Base-by-base conservation (phyloP, 176 grass and related monocot genomes). In the Juncus effusus region DNA sequence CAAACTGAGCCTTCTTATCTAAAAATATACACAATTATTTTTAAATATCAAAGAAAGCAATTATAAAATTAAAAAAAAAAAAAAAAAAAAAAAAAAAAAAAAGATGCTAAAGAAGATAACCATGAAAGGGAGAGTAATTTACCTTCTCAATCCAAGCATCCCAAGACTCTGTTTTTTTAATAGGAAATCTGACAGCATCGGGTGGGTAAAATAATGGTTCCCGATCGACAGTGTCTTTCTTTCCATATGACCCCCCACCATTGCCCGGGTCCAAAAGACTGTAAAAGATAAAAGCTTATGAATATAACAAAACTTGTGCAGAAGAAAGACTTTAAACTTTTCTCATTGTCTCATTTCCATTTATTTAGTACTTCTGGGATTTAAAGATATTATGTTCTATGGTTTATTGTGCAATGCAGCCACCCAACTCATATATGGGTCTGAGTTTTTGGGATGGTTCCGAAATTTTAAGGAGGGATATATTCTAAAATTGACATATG, bases 141-240 rank as follows among this genome's bases (percentile, higher is more conserved):
- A 90, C 92, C 84, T 96, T 96, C 70, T 96, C 92, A 47, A 49
- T 82, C 92, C 87, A 96, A 81, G 77, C 79, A 63, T 91, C 79
- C 92, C 87, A 96, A 81, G 77, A 77, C 62, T 88, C 74, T 74
- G 92, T 86, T 56, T 40, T 37, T 83, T 69, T 61, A 49, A 79
- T 47, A 28, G 92, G 92, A 77, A 96, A 96, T 15, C 64, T 91
- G 58, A 91, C 87, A 83, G 92, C 92, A 74, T 80, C 79, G 67
- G 79, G n/a, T 16, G 87, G 87, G 80, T 90, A 85, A 72, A 96
- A 96, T 57, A 96, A 60, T 58, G 87, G 82, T 68, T 79, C 84
- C 19, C 74, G 12, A 72, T 79, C 74, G 77, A 73, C 74, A 15
- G 54, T 78, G 54, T 91, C 92, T 67, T 73, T 52, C 47, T 49